Percentiles rank a stretch among this genome's conserved stretches.
These are phyloP conservation scores for Funneliformis caledonium DNA, from an alignment of 371 early-diverging fungal genomes.

Conservation along the genomic window DNA sequence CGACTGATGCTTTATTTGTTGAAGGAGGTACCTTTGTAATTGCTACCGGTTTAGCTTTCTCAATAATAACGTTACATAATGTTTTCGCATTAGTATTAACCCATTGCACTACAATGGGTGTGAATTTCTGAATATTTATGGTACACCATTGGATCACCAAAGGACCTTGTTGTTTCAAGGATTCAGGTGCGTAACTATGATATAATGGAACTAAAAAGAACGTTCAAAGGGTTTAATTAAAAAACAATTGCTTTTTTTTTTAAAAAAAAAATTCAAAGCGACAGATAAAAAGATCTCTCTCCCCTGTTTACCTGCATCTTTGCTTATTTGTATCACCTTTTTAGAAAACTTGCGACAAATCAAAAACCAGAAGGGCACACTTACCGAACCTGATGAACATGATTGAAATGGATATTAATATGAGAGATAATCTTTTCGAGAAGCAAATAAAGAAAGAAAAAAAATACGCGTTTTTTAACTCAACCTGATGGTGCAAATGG, in stretches of 20 bases:
- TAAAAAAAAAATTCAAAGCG: background rate
- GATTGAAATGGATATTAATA: slow-evolving; percentile 2
- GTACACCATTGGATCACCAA: background rate
- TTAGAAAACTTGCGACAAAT: slow-evolving; percentile 62
- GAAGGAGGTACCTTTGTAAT: background rate
- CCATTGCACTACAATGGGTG: background rate
- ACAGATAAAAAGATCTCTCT: background rate
- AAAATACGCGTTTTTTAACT: background rate
- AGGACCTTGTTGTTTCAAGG: background rate
- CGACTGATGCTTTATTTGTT: background rate
- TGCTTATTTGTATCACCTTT: background rate
- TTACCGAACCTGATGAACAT: slow-evolving; percentile 63
- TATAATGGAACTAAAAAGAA: background rate
- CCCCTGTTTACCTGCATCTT: background rate
- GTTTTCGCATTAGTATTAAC: background rate
- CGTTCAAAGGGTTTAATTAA: background rate
- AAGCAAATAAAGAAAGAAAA: background rate
- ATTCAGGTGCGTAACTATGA: slow-evolving; percentile 23
- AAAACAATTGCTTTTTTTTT: background rate
- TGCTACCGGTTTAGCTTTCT: background rate
- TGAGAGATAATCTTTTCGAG: background rate
- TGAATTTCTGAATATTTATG: background rate
- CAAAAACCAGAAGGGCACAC: slow-evolving; percentile 74
- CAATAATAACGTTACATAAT: background rate
- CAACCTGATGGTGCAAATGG: slow-evolving; percentile 83